Percentiles rank a stretch among this genome's conserved stretches.
These are phyloP conservation scores for Fusarium caatingaense DNA, from an alignment of 2,329 filamentous ascomycete genomes.

Conservation along the genomic window DNA sequence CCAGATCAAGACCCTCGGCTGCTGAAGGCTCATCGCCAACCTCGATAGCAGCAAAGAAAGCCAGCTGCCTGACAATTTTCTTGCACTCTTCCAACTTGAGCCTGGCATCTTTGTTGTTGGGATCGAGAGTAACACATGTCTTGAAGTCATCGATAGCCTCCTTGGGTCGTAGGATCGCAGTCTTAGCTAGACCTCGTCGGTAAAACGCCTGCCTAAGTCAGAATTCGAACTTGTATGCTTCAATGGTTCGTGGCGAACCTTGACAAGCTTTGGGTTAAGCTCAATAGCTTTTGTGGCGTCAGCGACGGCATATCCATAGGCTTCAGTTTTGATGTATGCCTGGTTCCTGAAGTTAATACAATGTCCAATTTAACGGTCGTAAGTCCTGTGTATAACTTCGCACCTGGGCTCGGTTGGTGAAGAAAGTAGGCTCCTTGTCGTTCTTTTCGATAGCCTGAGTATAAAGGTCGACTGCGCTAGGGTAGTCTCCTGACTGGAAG, in stretches of 20 bases:
- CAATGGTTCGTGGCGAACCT: conserved; percentile 65
- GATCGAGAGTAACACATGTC: conserved; percentile 87
- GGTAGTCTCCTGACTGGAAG: conserved; percentile 90
- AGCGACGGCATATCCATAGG: conserved; percentile 90
- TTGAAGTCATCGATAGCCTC: conserved; percentile 94
- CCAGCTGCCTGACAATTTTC: conserved; percentile 90
- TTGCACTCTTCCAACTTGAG: conserved; percentile 93
- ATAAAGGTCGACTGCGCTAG: conserved; percentile 83
- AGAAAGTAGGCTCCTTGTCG: conserved; percentile 87
- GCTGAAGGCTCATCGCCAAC: conserved; percentile 92
- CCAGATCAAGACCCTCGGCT: conserved; percentile 88
- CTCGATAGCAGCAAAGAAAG: conserved; percentile 96
- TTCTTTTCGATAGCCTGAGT: conserved; percentile 87
- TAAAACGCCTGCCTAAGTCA: conserved; percentile 79
- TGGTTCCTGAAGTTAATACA: conserved; percentile 51
- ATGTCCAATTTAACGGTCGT: conserved; percentile 45
- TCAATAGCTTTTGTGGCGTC: conserved; percentile 94
- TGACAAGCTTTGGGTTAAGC: conserved; percentile 86
- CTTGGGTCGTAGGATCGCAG: conserved; percentile 87
- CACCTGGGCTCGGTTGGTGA: conserved; percentile 94
- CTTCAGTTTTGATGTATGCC: conserved; percentile 95
- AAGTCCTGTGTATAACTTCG: conserved; percentile 46
- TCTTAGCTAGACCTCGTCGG: conserved; percentile 89
- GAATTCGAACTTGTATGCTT: conserved; percentile 13
- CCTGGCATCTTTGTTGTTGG: conserved; percentile 88